Base-by-base conservation (phyloP, 331 rosid genomes). In the Quercus tomentella region DNA sequence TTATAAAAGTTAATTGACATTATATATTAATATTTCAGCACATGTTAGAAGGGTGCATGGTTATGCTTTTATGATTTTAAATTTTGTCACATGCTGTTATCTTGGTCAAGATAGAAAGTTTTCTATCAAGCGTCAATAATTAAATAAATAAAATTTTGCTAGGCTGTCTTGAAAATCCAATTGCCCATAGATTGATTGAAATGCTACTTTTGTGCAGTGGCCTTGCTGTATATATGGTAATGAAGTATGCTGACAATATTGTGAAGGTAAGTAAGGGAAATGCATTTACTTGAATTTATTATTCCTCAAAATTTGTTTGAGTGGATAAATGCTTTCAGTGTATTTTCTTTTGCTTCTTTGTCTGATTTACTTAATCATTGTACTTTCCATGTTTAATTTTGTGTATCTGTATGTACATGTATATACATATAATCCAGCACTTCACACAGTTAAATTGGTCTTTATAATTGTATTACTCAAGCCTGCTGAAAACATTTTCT, bases 211-310 rank as follows among this genome's bases (percentile, higher is more conserved):
- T 87, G 72, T 84, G 75, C 89, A 95, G 98, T 89, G 99, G 99
- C 77, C 93, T 95, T 85, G 94, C 97, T 82, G 99, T 95, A 60
- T 95, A 94, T 22, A 93, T 95, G 99, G 99, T 95, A 26, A 88
- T 93, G 99, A 95, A 95, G 88, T 95, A 88, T 82, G 99, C 99
- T 60, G 99, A 95, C 90, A 95, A 95, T 77, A 95, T 93, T 82
- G 99, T 93, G 78, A 93, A 95, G 97, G 98, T 95, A 88, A 82
- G 89, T 77, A 43, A 33, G 12, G 37, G 78, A 54, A 69, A 16
- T 57, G 56, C 49, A 6, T 69, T 62, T 25, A 23, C 76, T 10
- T 52, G 72, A 51, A 54, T 77, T 63, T 72, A 58, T 28, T 41
- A 41, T 41, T 41, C 45, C 45, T 8, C 45, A 41, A 41, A 8